These are phyloP conservation scores for Favolaschia claudopus DNA, from an alignment of 768 basidiomycete genomes.

Conservation along the genomic window DNA sequence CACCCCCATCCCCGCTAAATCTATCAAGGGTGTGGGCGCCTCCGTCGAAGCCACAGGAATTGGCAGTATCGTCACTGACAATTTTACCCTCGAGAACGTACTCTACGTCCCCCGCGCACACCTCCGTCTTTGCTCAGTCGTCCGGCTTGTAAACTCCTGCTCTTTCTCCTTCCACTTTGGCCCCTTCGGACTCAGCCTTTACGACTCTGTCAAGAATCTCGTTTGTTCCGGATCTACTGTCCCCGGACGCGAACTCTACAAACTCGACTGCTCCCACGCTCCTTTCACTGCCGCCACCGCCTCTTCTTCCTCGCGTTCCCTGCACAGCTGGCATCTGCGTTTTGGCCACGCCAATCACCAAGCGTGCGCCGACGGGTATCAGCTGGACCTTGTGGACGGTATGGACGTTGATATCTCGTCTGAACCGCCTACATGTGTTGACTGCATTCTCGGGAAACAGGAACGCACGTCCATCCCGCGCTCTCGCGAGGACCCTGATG, in stretches of 20 bases:
- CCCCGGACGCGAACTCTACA: background rate
- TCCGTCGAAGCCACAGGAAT: too few relatives aligned
- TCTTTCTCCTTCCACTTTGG: too few relatives aligned
- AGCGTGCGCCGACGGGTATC: background rate
- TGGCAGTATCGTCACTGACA: too few relatives aligned
- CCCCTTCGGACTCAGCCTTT: too few relatives aligned
- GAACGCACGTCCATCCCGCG: constrained; percentile 39
- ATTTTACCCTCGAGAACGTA: too few relatives aligned
- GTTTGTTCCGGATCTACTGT: background rate
- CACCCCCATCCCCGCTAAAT: too few relatives aligned
- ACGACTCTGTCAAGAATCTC: too few relatives aligned
- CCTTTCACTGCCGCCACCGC: background rate
- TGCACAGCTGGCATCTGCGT: background rate
- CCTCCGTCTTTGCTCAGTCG: too few relatives aligned
- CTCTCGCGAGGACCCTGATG: constrained; percentile 31
- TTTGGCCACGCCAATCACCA: constrained; percentile 11
- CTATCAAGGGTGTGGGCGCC: too few relatives aligned
- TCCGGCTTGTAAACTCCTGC: too few relatives aligned
- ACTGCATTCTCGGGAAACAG: constrained; percentile 50
- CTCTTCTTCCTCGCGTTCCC: background rate
- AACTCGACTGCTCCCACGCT: background rate
- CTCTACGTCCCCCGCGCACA: too few relatives aligned
- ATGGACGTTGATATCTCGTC: constrained; percentile 11
- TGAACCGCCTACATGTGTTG: constrained; percentile 3
- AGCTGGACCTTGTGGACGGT: background rate